Evolutionary conservation across 75 land plant genomes (phyloP).

Genomic region (Isoetes taiwanensis): DNA sequence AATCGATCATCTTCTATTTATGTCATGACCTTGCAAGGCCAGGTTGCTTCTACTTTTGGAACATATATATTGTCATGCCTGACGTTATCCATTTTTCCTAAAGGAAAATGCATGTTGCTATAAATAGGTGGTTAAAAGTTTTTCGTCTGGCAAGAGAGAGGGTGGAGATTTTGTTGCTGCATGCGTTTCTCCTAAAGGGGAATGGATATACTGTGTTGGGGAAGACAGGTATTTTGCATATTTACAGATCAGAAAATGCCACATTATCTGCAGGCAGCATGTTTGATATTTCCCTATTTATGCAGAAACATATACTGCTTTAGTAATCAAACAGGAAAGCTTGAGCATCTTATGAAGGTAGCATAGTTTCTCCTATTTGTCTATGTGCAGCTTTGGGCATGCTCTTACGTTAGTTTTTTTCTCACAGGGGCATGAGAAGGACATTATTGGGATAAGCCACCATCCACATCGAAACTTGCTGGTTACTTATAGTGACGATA

Average conservation of each 20-base stretch:
- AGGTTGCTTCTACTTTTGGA: constrained; percentile 34
- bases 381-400: too few species aligned
- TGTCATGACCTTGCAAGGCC: constrained; percentile 94
- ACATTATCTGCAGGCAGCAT: too few species aligned
- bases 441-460: constrained; percentile 80
- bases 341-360: constrained; percentile 98
- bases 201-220: constrained; percentile 96
- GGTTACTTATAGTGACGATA: constrained; percentile 77
- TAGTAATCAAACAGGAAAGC: constrained; percentile 88
- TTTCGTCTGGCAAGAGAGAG: constrained; percentile 92
- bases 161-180: constrained; percentile 97
- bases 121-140: constrained; percentile 86
- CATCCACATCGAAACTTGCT: constrained; percentile 87
- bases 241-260: too few species aligned
- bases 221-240: constrained; percentile 66
- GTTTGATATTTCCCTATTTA: background rate
- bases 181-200: constrained; percentile 92
- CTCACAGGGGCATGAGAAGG: constrained; percentile 98
- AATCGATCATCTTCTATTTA: constrained; percentile 88
- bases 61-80: background rate
- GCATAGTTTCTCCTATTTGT: too few species aligned
- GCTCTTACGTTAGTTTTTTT: too few species aligned
- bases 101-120: background rate
- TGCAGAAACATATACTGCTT: constrained; percentile 93
- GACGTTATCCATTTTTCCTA: background rate